These are phyloP conservation scores for Chaetoscypha palmicola DNA, from an alignment of 2,329 filamentous ascomycete species.

Conservation along the genomic window DNA sequence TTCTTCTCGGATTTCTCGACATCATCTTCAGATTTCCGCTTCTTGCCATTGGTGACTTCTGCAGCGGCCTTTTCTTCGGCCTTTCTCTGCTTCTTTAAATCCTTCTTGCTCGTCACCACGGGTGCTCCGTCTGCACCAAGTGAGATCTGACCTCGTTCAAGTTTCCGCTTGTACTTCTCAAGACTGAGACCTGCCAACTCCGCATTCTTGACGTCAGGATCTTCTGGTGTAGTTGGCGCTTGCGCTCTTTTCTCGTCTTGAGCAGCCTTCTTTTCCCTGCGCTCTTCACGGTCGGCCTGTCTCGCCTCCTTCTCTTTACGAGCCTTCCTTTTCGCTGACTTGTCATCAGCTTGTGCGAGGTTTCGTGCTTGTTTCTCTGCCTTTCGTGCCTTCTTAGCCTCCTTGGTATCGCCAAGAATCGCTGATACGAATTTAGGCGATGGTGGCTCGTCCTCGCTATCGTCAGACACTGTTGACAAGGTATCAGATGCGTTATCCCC, in stretches of 20 bases:
- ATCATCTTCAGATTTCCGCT: slow-evolving; percentile 56
- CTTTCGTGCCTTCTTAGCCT: too few relatives aligned
- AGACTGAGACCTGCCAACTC: slow-evolving; percentile 62
- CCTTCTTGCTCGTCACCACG: slow-evolving; percentile 66
- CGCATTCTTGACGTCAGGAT: slow-evolving; percentile 44
- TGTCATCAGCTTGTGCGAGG: slow-evolving; percentile 29
- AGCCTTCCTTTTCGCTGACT: slow-evolving; percentile 36
- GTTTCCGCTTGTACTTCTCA: slow-evolving; percentile 72
- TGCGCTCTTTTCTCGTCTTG: slow-evolving; percentile 32
- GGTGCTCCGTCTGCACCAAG: slow-evolving; percentile 59
- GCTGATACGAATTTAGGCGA: too few relatives aligned
- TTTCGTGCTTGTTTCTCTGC: too few relatives aligned
- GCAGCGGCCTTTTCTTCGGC: slow-evolving; percentile 32
- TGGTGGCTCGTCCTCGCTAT: too few relatives aligned
- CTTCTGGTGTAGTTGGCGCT: slow-evolving; percentile 36
- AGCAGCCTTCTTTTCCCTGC: slow-evolving; percentile 27
- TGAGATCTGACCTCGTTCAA: slow-evolving; percentile 66
- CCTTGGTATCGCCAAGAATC: too few relatives aligned
- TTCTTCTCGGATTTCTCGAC: slow-evolving; percentile 54
- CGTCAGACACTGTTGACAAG: too few relatives aligned
- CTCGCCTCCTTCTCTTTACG: slow-evolving; percentile 23
- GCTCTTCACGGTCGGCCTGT: slow-evolving; percentile 28
- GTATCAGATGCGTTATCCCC: too few relatives aligned
- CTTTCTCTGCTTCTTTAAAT: slow-evolving; percentile 66
- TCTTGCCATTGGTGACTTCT: slow-evolving; percentile 50